These are phyloP conservation scores for Leishmania mexicana DNA, from an alignment of 208 protist species.

Conservation along the genomic window DNA sequence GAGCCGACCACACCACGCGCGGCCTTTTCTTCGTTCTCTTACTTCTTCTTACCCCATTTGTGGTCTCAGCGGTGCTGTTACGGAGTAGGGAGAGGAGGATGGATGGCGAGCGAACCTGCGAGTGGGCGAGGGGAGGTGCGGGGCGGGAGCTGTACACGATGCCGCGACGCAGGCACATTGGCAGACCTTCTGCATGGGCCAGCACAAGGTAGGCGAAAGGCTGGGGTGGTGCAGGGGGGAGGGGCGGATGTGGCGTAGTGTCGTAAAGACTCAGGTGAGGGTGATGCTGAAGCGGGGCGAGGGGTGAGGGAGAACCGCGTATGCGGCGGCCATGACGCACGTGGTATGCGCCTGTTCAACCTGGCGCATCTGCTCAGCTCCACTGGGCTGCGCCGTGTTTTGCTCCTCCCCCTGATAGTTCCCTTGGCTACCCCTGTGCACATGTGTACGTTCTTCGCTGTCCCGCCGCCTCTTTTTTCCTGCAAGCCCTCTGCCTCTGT, in stretches of 20 bases:
- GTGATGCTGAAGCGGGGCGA: not conserved
- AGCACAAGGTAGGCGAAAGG: not conserved
- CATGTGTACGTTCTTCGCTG: not conserved
- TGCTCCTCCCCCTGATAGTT: not conserved
- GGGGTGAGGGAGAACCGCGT: not conserved
- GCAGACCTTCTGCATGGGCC: not conserved
- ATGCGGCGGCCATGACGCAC: not conserved
- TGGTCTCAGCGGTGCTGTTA: not conserved
- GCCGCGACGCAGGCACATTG: not conserved
- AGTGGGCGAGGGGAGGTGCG: not conserved
- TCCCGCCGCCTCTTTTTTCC: not conserved
- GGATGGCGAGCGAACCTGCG: not conserved
- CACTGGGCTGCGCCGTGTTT: not conserved
- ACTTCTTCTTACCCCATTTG: not conserved
- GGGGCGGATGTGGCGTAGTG: not conserved
- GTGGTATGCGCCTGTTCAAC: not conserved
- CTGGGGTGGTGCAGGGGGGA: not conserved
- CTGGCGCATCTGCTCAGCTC: not conserved
- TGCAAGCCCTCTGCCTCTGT: not conserved
- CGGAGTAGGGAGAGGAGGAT: not conserved
- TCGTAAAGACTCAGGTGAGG: not conserved
- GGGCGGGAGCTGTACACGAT: not conserved
- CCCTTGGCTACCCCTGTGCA: not conserved
- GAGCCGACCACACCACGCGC: not conserved
- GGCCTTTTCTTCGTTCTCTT: not conserved